Conservation (phyloP, 2,329 filamentous ascomycete species). For the Fusarium tricinctum region DNA sequence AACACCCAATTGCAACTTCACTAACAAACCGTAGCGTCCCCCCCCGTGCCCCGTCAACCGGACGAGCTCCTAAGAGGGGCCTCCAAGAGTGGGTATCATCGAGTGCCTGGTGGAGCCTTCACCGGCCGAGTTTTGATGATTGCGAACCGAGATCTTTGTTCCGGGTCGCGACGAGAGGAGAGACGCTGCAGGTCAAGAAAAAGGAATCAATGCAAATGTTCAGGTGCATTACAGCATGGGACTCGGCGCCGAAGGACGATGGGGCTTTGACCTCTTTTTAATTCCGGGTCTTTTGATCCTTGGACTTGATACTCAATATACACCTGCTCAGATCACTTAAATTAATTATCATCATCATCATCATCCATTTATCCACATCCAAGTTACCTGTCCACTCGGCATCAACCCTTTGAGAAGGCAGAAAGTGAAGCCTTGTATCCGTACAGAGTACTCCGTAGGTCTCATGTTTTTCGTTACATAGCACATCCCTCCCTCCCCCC, state of each 20-base stretch:
- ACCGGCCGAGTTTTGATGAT: conserved; percentile 33
- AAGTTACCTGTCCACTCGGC: conserved; percentile 25
- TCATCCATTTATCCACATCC: conserved; percentile 16
- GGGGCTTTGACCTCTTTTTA: conserved; percentile 24
- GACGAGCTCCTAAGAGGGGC: conserved; percentile 34
- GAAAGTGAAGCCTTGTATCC: background rate
- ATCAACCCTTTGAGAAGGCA: conserved; percentile 11
- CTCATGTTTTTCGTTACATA: conserved; percentile 15
- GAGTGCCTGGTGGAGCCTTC: conserved; percentile 27
- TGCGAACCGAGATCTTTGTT: conserved; percentile 37
- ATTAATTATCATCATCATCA: conserved; percentile 3
- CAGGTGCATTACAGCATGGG: background rate
- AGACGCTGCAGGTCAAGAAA: conserved; percentile 8
- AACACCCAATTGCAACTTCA: conserved; percentile 28
- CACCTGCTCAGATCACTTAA: conserved; percentile 1
- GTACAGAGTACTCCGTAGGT: background rate
- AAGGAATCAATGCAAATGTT: conserved; percentile 2
- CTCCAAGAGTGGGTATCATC: conserved; percentile 36
- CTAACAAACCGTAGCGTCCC: conserved; percentile 15
- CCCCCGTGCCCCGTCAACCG: conserved; percentile 35
- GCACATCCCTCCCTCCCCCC: conserved; percentile 8
- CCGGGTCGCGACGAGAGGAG: conserved; percentile 11
- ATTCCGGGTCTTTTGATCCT: conserved; percentile 18
- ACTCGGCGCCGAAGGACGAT: background rate
- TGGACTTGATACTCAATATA: conserved; percentile 1